Evolutionary conservation across 1,284 basidiomycete species (phyloP).

Genomic region (Prillingera fragicola): DNA sequence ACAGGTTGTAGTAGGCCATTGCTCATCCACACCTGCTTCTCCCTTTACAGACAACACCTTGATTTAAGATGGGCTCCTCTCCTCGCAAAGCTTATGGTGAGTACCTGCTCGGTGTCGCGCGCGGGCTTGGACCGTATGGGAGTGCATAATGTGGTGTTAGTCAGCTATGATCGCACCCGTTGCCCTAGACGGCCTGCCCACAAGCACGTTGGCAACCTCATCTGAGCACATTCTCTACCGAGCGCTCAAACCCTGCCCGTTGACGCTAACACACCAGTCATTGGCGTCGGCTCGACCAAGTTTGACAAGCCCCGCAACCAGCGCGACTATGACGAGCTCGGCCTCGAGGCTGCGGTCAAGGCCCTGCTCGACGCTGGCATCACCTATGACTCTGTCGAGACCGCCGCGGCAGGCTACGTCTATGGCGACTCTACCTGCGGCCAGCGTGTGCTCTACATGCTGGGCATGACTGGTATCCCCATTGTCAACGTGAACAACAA

Average conservation of each 20-base stretch:
- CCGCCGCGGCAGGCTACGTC: slow-evolving; percentile 14
- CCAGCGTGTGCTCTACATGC: slow-evolving; percentile 20
- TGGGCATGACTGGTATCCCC: slow-evolving; percentile 20
- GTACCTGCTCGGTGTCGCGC: not conserved
- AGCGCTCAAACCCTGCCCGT: not conserved
- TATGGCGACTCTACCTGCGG: slow-evolving; percentile 19
- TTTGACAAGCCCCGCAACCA: slow-evolving; percentile 20
- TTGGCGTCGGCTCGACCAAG: slow-evolving; percentile 23
- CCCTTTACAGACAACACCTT: not conserved
- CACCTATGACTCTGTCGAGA: slow-evolving; percentile 17
- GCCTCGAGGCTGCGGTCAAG: slow-evolving; percentile 20
- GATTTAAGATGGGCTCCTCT: slow-evolving; percentile 10
- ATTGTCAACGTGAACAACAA: slow-evolving; percentile 22
- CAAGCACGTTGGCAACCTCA: no score
- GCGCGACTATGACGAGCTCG: slow-evolving; percentile 19
- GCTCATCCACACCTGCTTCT: not conserved
- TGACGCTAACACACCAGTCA: slow-evolving; percentile 5
- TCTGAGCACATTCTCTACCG: no score
- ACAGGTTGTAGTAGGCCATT: not conserved
- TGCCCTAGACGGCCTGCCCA: no score
- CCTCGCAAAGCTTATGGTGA: slow-evolving; percentile 14
- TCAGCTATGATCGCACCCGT: no score
- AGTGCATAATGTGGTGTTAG: no score
- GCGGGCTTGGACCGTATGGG: no score
- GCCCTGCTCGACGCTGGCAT: slow-evolving; percentile 17